A percentile compares a stretch with the other conserved stretches of the same genome.
Conservation (phyloP, 1,284 basidiomycete species). For the Trichosporon coremiiforme region DNA sequence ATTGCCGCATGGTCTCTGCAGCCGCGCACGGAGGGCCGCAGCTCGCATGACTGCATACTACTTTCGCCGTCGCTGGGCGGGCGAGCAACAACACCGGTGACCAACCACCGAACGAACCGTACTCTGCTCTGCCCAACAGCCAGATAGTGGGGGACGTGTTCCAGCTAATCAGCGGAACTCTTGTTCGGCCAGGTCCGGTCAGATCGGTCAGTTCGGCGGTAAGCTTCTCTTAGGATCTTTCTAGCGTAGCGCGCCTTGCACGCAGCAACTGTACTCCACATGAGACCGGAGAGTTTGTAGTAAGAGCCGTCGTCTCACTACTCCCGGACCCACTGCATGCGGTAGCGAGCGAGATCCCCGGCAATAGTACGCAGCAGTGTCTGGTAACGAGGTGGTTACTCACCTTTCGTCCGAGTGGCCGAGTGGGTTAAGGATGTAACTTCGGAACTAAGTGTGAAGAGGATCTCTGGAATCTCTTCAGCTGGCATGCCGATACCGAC, state of each 20-base stretch:
- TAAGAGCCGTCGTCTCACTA: neutral
- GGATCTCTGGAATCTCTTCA: constrained; percentile 4
- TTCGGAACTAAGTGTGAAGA: neutral
- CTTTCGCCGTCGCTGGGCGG: no score
- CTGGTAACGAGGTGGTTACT: neutral
- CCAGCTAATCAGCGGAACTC: neutral
- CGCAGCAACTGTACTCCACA: no score
- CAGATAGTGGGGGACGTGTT: neutral
- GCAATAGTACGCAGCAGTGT: neutral
- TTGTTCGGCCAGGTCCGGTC: neutral
- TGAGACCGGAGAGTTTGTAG: neutral
- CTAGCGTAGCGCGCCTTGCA: no score
- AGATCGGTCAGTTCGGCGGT: neutral
- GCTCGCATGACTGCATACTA: no score
- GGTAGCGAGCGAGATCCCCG: neutral
- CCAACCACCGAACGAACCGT: no score
- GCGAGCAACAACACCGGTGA: no score
- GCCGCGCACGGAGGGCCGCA: no score
- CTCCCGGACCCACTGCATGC: neutral
- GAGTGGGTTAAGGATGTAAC: neutral
- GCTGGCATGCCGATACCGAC: neutral
- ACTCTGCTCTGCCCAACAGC: no score
- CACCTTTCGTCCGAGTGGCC: neutral
- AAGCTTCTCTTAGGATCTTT: neutral
- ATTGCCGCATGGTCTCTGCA: no score